phyloP scores from a whole-genome alignment of 179 eudicot genomes.

The Dionaea muscipula region DNA sequence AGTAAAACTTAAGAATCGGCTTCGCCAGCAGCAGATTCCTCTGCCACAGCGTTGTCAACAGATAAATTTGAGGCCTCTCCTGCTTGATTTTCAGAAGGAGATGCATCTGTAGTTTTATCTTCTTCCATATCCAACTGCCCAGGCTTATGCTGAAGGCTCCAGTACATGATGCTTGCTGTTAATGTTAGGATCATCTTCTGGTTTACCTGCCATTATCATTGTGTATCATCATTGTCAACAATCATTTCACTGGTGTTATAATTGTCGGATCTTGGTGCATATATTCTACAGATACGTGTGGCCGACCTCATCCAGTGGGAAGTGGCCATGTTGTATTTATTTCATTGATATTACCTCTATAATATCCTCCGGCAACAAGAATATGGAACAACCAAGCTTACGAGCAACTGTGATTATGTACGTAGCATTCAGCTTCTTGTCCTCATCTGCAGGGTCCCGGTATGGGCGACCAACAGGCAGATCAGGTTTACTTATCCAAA shows the following conservation, averaged over 20 bases:
- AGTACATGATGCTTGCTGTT: slow-evolving; percentile 62
- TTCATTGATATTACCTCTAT: slow-evolving; percentile 7
- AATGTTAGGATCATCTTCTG: slow-evolving; percentile 65
- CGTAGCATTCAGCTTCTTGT: slow-evolving; percentile 16
- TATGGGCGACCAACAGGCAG: too few species aligned
- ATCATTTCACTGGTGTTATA: background rate
- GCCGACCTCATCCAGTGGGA: too few species aligned
- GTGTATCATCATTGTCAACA: background rate
- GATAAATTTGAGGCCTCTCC: slow-evolving; percentile 21
- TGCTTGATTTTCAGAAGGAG: slow-evolving; percentile 20
- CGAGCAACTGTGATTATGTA: slow-evolving; percentile 13
- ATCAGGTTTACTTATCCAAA: too few species aligned
- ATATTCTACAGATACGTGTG: too few species aligned
- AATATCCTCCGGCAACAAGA: slow-evolving; percentile 17
- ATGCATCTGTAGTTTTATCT: slow-evolving; percentile 17
- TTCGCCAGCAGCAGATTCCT: background rate
- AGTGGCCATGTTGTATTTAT: background rate
- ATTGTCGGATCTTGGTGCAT: too few species aligned
- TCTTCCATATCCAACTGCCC: slow-evolving; percentile 18
- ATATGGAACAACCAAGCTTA: slow-evolving; percentile 16
- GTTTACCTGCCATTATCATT: slow-evolving; percentile 33
- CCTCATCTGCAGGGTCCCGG: slow-evolving; percentile 18
- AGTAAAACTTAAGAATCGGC: too few species aligned
- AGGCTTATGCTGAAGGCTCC: slow-evolving; percentile 42
- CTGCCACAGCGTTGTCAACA: slow-evolving; percentile 21